Base-by-base conservation (phyloP, 1,139 yeast species). In the Lodderomyces theae region DNA sequence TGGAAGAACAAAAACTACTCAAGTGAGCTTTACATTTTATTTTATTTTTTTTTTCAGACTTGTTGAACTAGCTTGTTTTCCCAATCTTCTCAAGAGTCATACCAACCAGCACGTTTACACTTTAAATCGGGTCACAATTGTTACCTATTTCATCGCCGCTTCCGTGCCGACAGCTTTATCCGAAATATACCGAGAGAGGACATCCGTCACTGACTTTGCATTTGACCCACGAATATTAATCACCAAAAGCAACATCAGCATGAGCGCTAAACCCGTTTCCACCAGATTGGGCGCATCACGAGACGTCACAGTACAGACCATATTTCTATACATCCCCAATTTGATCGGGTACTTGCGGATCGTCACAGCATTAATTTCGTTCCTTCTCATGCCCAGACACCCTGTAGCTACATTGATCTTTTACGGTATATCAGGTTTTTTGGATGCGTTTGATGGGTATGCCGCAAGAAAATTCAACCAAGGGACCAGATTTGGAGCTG, bases 381-480 rank as follows among this genome's bases (percentile, higher is more conserved):
- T 89, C 51, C 67, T 79, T 47, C 76, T 85, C 51, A 92, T 92
- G 97, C 78, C 79, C 51, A 73, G 78, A 60, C 92, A 87, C 58
- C 97, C 97, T 12, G 66, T 82, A 44, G 75, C 76, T 57, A 87
- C 96, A 39, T 79, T 88, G 34, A 61, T 79, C 17, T 70, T 89
- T 38, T 94, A 94, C 60, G 86, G 95, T 19, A 72, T 89, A 23
- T 88, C 96, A 13, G 95, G 98, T 52, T 72, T 94, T 45, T 71
- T 94, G 49, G 99, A 94, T 63, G 99, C 99, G 1, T 79, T 90
- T 50, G 99, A 94, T 60, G 99, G 99, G 4, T 83, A 85, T 44
- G 96, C 96, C 40, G 99, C 99, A 8, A 77, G 99, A 47, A 78
- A 77, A 55, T 88, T 72, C 61, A 80, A 86, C 58, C 99, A 94